phyloP scores from a whole-genome alignment of 2,329 filamentous ascomycete species.

The Cercospora brassicicola region DNA sequence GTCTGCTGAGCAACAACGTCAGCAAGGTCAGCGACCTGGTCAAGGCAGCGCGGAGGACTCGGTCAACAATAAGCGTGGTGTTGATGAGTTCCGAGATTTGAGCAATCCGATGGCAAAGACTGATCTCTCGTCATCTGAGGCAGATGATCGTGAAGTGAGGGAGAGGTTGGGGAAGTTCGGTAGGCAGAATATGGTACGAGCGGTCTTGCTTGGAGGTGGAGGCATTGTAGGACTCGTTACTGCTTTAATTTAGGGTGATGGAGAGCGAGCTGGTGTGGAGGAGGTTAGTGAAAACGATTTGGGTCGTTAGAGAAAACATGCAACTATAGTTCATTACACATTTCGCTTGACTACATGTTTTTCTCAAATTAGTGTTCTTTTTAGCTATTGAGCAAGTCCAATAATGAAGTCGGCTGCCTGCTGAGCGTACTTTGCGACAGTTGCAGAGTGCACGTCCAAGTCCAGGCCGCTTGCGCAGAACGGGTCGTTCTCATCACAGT shows the following conservation, averaged over 20 bases:
- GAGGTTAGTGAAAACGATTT: background rate
- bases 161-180: conserved; percentile 38
- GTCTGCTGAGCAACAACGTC: conserved; percentile 22
- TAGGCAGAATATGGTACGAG: conserved; percentile 30
- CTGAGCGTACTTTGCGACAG: conserved; percentile 23
- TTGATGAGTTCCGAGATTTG: conserved; percentile 28
- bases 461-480: conserved; percentile 27
- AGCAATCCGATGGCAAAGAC: conserved; percentile 35
- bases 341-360: background rate
- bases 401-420: conserved; percentile 28
- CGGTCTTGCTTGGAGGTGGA: conserved; percentile 29
- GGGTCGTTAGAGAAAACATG: background rate
- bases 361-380: background rate
- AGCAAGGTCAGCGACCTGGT: conserved; percentile 18
- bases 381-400: conserved; percentile 9
- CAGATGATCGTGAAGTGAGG: conserved; percentile 44
- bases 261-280: background rate
- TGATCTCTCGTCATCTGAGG: conserved; percentile 40
- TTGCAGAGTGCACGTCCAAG: conserved; percentile 25
- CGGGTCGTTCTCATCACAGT: conserved; percentile 30
- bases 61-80: conserved; percentile 26
- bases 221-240: conserved; percentile 31
- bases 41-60: conserved; percentile 30
- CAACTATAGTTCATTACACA: background rate
- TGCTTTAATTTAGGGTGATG: conserved; percentile 17